phyloP scores from a whole-genome alignment of 2,329 filamentous ascomycete genomes.

The Cladosporium colombiae region DNA sequence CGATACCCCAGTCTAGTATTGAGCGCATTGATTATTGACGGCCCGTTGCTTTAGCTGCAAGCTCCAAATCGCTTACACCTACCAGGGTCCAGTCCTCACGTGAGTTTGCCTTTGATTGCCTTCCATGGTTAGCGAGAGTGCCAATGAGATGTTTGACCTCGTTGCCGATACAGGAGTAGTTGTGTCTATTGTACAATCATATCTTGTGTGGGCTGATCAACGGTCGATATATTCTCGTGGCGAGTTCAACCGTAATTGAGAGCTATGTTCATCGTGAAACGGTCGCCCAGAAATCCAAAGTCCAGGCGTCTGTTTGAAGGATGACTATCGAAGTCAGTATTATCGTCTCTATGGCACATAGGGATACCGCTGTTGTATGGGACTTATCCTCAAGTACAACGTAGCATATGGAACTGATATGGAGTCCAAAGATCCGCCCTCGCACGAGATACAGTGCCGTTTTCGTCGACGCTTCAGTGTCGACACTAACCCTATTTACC shows the following conservation, averaged over 20 bases:
- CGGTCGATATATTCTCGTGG: background rate
- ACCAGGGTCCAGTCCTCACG: background rate
- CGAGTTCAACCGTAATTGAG: background rate
- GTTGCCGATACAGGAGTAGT: background rate
- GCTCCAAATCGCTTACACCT: background rate
- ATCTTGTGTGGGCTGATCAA: background rate
- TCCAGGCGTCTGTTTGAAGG: background rate
- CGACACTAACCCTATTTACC: background rate
- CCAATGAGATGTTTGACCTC: background rate
- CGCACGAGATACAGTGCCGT: background rate
- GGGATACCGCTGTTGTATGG: background rate
- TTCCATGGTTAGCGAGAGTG: background rate
- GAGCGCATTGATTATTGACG: slow-evolving; percentile 9
- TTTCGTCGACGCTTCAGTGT: background rate
- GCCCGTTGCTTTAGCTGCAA: slow-evolving; percentile 5
- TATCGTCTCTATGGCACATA: background rate
- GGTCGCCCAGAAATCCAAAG: background rate
- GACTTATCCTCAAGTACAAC: no score
- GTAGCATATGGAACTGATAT: background rate
- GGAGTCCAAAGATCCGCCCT: background rate
- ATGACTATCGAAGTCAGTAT: background rate
- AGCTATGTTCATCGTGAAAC: background rate
- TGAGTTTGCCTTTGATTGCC: background rate
- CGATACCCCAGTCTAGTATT: slow-evolving; percentile 8
- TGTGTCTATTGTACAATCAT: background rate